Percentiles rank a stretch among this genome's conserved stretches.
Conservation (phyloP, 2,329 filamentous ascomycete species). For the Myriosclerotinia scirpicola region DNA sequence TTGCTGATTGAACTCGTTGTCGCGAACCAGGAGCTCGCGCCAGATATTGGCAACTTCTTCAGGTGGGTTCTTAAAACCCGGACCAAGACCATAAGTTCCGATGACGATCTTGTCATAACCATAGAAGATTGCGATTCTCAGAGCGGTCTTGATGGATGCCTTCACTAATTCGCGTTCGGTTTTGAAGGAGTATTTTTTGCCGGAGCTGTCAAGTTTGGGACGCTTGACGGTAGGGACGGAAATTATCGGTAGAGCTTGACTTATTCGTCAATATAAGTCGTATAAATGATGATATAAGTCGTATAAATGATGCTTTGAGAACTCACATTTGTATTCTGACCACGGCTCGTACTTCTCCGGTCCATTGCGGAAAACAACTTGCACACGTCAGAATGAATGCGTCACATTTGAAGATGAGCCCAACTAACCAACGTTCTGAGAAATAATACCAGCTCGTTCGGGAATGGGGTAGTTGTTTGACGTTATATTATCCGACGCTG, state of each 20-base stretch:
- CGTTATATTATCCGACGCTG: conserved; percentile 51
- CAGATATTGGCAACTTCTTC: conserved; percentile 64
- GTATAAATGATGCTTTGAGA: background rate
- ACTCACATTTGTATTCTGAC: conserved; percentile 47
- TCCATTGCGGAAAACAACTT: conserved; percentile 68
- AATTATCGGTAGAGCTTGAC: conserved; percentile 62
- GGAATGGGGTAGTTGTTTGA: conserved; percentile 69
- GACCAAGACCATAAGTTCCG: conserved; percentile 65
- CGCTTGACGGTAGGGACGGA: conserved; percentile 70
- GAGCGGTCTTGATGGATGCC: conserved; percentile 69
- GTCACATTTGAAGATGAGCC: background rate
- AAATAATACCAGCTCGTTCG: conserved; percentile 67
- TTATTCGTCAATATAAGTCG: background rate
- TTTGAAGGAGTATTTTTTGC: conserved; percentile 69
- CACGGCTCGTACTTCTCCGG: conserved; percentile 63
- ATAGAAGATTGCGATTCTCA: conserved; percentile 66
- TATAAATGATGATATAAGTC: background rate
- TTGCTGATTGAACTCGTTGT: conserved; percentile 61
- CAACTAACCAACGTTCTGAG: conserved; percentile 62
- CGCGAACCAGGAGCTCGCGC: conserved; percentile 63
- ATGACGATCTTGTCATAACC: conserved; percentile 59
- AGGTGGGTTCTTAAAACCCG: conserved; percentile 63
- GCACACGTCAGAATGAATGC: background rate
- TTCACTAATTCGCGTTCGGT: conserved; percentile 70
- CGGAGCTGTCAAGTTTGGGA: conserved; percentile 68